These are phyloP conservation scores for Cymbidium sinense DNA, from an alignment of 106 monocot species.

Conservation along the genomic window DNA sequence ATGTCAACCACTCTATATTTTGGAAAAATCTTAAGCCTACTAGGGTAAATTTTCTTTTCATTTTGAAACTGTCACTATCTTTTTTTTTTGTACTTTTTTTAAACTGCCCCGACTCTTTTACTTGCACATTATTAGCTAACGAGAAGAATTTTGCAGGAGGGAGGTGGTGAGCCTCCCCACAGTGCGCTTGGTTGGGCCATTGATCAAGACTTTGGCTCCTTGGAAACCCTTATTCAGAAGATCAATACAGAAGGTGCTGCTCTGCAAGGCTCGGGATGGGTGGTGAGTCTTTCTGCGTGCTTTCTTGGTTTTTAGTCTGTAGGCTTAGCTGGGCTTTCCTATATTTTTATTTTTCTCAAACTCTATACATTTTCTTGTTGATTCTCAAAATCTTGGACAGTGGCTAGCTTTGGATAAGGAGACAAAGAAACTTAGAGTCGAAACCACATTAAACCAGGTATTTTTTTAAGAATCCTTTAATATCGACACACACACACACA, in stretches of 20 bases:
- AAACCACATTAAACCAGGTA: constrained; percentile 98
- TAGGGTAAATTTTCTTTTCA: constrained; percentile 27
- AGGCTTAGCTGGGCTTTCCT: background rate
- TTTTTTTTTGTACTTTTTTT: no score
- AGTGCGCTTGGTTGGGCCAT: constrained; percentile 90
- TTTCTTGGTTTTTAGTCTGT: background rate
- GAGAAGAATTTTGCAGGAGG: constrained; percentile 48
- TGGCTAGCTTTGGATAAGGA: constrained; percentile 95
- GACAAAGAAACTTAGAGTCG: constrained; percentile 62
- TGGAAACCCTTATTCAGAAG: constrained; percentile 54
- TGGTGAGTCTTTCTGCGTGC: constrained; percentile 43
- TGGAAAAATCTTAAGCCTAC: constrained; percentile 93
- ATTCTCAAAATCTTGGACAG: constrained; percentile 22
- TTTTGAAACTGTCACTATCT: background rate
- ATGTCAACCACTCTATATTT: constrained; percentile 96
- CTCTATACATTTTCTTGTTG: background rate
- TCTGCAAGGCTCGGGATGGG: constrained; percentile 99
- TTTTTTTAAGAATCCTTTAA: background rate
- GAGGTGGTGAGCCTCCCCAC: constrained; percentile 93
- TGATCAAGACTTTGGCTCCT: constrained; percentile 72
- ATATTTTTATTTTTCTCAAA: background rate
- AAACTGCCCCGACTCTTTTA: constrained; percentile 8
- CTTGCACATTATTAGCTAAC: background rate
- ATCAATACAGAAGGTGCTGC: constrained; percentile 89
- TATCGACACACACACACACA: no score